phyloP scores from a whole-genome alignment of 768 basidiomycete genomes.

The Pleurotus platypus region DNA sequence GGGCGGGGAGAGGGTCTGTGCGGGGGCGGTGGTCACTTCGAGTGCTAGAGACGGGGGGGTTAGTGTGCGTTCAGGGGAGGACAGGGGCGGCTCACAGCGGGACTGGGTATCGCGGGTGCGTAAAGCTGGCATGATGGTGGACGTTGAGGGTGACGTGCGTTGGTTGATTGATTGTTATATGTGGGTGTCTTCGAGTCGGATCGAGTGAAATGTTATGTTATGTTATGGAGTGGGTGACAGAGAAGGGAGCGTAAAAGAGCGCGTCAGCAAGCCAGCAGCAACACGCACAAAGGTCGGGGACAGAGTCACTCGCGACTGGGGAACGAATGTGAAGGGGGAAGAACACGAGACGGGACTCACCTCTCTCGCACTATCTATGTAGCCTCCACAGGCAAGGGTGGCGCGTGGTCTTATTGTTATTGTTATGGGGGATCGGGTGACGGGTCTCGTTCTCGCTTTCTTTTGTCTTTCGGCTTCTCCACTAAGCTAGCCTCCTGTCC shows the following conservation, averaged over 20 bases:
- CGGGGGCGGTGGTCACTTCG: conserved; percentile 65
- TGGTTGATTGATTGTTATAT: too few species aligned
- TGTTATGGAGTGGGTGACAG: too few species aligned
- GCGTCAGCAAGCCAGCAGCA: too few species aligned
- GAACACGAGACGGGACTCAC: conserved; percentile 10
- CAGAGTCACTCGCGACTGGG: conserved; percentile 14
- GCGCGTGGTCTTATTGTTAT: background rate
- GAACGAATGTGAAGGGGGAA: conserved; percentile 15
- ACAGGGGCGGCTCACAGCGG: too few species aligned
- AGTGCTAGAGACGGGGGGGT: conserved; percentile 42
- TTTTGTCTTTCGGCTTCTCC: too few species aligned
- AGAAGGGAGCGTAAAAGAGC: too few species aligned
- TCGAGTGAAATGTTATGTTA: too few species aligned
- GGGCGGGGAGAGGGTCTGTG: conserved; percentile 48
- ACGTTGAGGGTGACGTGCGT: conserved; percentile 7
- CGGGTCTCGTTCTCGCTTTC: too few species aligned
- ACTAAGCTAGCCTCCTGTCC: too few species aligned
- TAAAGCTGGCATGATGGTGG: conserved; percentile 69
- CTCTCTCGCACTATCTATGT: background rate
- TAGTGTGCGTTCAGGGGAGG: too few species aligned
- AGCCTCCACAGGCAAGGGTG: background rate
- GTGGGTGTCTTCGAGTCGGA: too few species aligned
- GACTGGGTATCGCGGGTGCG: conserved; percentile 75
- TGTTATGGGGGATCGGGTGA: background rate
- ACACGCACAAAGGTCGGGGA: background rate